Evolutionary conservation across 2,329 filamentous ascomycete species (phyloP), one percentile per base, ranked within the genome.

Genomic region (Fusarium sarcochroum): DNA sequence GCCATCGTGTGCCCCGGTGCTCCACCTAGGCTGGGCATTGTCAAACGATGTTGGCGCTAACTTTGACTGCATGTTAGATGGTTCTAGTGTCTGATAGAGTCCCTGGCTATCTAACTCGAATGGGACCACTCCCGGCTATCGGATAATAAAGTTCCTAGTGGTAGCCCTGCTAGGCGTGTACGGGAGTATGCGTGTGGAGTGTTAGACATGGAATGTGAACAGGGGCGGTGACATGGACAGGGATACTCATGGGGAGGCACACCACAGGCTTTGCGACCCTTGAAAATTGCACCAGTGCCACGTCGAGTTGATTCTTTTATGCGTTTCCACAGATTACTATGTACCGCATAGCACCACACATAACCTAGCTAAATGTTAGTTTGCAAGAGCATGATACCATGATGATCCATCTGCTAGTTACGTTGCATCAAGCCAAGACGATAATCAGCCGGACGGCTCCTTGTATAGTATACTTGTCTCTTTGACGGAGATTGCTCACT

Each of bases 401-500:
- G n/a, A 7, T 32, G 11, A 6, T 32, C 25, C 38, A 32, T 34
- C 18, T 52, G 25, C 9, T 34, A 13, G 25, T 34, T 34, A 11
- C 13, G 35, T 30, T 21, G 18, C 20, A 35, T 23, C 27, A 34
- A 46, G 27, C 44, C 44, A 32, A 32, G 44, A 46, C 44, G 25
- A 46, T 32, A 46, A 32, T 46, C 27, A 10, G 21, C 9, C 45
- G 45, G 45, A 32, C 14, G 45, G 18, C 35, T 48, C 45, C 20
- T 48, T 48, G 23, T 25, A 25, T 25, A 25, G 23, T 25, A 7
- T 25, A 25, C 23, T 7, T 52, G 25, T 34, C 17, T 32, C 14
- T 41, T 30, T 52, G 49, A 38, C 37, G 14, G 49, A 52, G 27
- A 52, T 42, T 52, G 14, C 37, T 42, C 49, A 23, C 13, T 21